Conservation (phyloP, 1,139 yeast species). For the Kodamaea sp. region DNA sequence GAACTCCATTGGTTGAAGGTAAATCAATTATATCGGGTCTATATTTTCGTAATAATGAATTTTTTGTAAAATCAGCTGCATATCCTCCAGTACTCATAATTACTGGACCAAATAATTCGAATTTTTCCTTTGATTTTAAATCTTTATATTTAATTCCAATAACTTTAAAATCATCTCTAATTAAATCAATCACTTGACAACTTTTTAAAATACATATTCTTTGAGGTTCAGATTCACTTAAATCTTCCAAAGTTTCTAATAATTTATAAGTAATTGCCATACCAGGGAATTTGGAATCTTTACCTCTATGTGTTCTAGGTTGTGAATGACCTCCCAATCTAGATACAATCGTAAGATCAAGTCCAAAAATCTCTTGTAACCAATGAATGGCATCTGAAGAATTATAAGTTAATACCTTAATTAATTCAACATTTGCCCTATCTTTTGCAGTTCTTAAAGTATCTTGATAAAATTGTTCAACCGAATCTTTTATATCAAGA, state of each 20-base stretch:
- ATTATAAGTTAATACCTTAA: constrained; percentile 47
- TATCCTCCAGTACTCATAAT: constrained; percentile 81
- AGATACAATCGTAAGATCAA: constrained; percentile 63
- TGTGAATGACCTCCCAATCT: constrained; percentile 73
- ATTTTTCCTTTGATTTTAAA: constrained; percentile 31
- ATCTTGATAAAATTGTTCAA: constrained; percentile 59
- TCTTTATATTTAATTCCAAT: constrained; percentile 49
- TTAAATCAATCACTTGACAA: constrained; percentile 54
- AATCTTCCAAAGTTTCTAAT: constrained; percentile 49
- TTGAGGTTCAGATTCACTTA: constrained; percentile 47
- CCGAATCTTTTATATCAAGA: constrained; percentile 50
- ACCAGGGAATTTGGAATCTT: constrained; percentile 65
- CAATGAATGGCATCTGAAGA: constrained; percentile 66
- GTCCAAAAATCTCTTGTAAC: constrained; percentile 59
- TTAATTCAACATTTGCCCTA: constrained; percentile 53
- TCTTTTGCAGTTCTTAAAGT: constrained; percentile 64
- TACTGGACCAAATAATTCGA: constrained; percentile 49
- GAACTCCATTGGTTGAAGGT: constrained; percentile 72
- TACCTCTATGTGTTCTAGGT: constrained; percentile 73
- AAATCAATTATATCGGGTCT: constrained; percentile 61
- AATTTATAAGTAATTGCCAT: constrained; percentile 69
- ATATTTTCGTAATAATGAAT: constrained; percentile 48
- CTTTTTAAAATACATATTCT: constrained; percentile 51
- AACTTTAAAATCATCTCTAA: constrained; percentile 33
- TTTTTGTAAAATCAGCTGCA: constrained; percentile 56